Evolutionary conservation across 768 basidiomycete species (phyloP), one percentile per base, ranked within the genome.

Genomic region (Termitomyces sp.): DNA sequence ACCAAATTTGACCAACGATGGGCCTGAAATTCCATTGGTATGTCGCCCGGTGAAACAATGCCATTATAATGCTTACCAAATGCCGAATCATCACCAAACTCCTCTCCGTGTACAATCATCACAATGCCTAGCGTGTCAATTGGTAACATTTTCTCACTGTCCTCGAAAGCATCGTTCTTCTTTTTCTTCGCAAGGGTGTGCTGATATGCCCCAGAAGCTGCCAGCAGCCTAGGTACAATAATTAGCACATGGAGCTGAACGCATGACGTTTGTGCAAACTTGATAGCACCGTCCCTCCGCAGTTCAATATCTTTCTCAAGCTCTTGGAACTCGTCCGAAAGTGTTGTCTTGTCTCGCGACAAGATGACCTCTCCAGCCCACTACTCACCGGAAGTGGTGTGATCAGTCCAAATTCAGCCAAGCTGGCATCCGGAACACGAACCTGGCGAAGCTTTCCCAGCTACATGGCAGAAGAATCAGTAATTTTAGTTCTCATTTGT

Each of bases 281-380:
- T 80, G 61, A 84, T 78, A 42, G 89, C 79, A 34, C 94, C 93
- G 49, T 85, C 83, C 68, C 85, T 84, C 54, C 93, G 77, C 36
- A 93, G 76, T 56, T 96, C 93, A 34, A 97, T 85, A 70, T 96
- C 94, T 67, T 83, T 81, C 73, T 96, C 92, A 49, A 95, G 78
- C 52, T 89, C 91, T 42, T 77, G 82, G 71, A 96, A 90, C 64
- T 94, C 93, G 31, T 89, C 88, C 3, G 89, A 85, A 37, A 89
- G 81, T 47, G 83, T 74, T 2, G 90, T 87, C 80, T 91, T 96
- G 71, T 94, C 91, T 64, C 88, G 84, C 31, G 88, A 83, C 45
- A 91, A 87, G 57, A 97, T 92, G 66, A 91, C 89, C 76, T 96
- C 93, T 46, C 91, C 92, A 5, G 91, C 92, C 90, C 92, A 92